phyloP scores from a whole-genome alignment of 768 basidiomycete genomes.

The Imleria badia region DNA sequence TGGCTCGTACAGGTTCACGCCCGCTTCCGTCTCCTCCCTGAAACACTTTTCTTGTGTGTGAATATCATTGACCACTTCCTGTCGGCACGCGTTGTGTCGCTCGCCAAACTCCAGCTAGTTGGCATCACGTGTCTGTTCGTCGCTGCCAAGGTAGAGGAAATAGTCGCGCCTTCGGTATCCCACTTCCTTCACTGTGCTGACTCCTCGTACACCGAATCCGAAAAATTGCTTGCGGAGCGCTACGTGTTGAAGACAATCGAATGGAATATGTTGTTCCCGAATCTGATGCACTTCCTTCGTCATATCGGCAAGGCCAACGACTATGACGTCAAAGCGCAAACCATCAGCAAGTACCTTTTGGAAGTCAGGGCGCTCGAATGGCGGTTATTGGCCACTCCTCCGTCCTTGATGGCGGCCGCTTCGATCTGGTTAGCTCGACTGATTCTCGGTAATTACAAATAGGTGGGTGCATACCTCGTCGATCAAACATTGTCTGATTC shows the following conservation, averaged over 20 bases:
- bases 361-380: slow-evolving; percentile 85
- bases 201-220: slow-evolving; percentile 69
- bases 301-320: slow-evolving; percentile 92
- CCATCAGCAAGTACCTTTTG: slow-evolving; percentile 87
- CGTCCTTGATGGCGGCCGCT: slow-evolving; percentile 80
- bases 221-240: slow-evolving; percentile 86
- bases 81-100: too few species aligned
- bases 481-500: slow-evolving; percentile 1
- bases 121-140: slow-evolving; percentile 87
- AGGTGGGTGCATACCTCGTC: slow-evolving; percentile 62
- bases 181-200: slow-evolving; percentile 84
- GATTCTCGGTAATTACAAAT: slow-evolving; percentile 74
- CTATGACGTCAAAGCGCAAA: slow-evolving; percentile 82
- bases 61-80: too few species aligned
- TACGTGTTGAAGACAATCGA: slow-evolving; percentile 84
- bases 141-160: slow-evolving; percentile 91
- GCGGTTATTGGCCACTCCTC: slow-evolving; percentile 68
- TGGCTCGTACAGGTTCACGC: too few species aligned
- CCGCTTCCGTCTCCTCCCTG: too few species aligned
- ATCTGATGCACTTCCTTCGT: slow-evolving; percentile 85
- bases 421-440: slow-evolving; percentile 84
- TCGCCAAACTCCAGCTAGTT: slow-evolving; percentile 87
- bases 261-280: slow-evolving; percentile 85
- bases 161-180: slow-evolving; percentile 77
- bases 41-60: too few species aligned